Percentiles rank a stretch among this genome's conserved stretches.
These are phyloP conservation scores for Austroboletus olivaceoglutinosus DNA, from an alignment of 1,284 basidiomycete species.

Conservation along the genomic window DNA sequence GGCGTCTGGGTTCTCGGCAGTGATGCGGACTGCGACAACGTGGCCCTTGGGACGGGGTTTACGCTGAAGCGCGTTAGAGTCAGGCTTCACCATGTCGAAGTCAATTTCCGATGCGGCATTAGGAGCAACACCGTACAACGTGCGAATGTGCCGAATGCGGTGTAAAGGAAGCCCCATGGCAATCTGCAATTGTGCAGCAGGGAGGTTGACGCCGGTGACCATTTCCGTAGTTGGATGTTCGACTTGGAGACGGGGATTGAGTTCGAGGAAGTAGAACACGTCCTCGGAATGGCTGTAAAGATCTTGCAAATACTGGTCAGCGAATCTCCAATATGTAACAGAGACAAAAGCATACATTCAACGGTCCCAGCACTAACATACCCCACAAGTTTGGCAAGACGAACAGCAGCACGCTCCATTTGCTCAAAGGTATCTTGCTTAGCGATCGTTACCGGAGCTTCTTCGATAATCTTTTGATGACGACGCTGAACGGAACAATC, in stretches of 20 bases:
- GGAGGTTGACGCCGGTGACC: constrained; percentile 98
- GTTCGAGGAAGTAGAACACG: constrained; percentile 96
- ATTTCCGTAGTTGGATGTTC: constrained; percentile 99
- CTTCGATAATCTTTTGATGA: constrained; percentile 99
- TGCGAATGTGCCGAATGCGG: constrained; percentile 94
- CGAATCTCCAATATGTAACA: neutral
- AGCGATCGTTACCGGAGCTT: constrained; percentile 98
- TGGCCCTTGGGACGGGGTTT: constrained; percentile 98
- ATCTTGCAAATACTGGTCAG: constrained; percentile 49
- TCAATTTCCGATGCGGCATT: constrained; percentile 90
- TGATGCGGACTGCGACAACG: constrained; percentile 98
- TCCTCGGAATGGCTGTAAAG: constrained; percentile 95
- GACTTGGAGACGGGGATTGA: constrained; percentile 99
- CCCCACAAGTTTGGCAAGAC: constrained; percentile 96
- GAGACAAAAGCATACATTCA: constrained; percentile 66
- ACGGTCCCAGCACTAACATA: constrained; percentile 99
- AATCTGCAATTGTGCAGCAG: constrained; percentile 95
- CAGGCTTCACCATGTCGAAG: constrained; percentile 92
- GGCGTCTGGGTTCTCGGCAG: constrained; percentile 98
- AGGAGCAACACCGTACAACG: constrained; percentile 91
- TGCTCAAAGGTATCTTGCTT: constrained; percentile 87
- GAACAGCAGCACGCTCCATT: constrained; percentile 98
- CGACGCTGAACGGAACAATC: constrained; percentile 99
- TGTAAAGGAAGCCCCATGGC: constrained; percentile 99
- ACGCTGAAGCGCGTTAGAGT: constrained; percentile 84